Percentiles rank a stretch among this genome's conserved stretches.
phyloP scores from a whole-genome alignment of 192 early-diverging fungal species.

The Gaertneriomyces sp. region DNA sequence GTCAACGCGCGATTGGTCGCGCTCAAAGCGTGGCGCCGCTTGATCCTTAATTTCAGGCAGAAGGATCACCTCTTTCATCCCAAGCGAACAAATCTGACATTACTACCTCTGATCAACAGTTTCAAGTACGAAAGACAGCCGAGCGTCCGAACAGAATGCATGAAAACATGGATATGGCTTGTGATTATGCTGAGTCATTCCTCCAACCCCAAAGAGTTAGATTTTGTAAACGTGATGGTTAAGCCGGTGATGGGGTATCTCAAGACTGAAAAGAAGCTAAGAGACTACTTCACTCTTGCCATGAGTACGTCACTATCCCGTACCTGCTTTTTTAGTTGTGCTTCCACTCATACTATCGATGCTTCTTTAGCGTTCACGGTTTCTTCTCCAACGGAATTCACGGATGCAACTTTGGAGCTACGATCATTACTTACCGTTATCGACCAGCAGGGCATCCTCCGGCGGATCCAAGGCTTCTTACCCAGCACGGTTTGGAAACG shows the following conservation, averaged over 20 bases:
- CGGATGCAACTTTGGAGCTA: background rate
- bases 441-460: too few species aligned
- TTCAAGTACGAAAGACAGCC: constrained; percentile 2
- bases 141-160: constrained; percentile 7
- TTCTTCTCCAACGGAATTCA: background rate
- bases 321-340: background rate
- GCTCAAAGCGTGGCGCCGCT: constrained; percentile 1
- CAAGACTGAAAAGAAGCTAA: background rate
- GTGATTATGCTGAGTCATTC: background rate
- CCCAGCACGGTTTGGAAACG: constrained; percentile 4
- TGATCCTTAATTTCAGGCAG: constrained; percentile 2
- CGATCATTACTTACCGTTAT: background rate
- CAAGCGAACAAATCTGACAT: background rate
- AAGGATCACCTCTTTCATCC: constrained; percentile 2
- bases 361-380: background rate
- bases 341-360: background rate
- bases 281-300: background rate
- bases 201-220: background rate
- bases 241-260: constrained; percentile 1
- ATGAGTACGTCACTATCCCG: background rate
- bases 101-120: background rate
- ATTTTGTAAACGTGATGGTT: background rate
- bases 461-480: too few species aligned
- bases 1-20: background rate
- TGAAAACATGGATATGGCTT: constrained; percentile 4